A percentile compares a stretch with the other conserved stretches of the same genome.
Conservation (phyloP, 2,329 filamentous ascomycete species). For the Ceratocystis colombiana region DNA sequence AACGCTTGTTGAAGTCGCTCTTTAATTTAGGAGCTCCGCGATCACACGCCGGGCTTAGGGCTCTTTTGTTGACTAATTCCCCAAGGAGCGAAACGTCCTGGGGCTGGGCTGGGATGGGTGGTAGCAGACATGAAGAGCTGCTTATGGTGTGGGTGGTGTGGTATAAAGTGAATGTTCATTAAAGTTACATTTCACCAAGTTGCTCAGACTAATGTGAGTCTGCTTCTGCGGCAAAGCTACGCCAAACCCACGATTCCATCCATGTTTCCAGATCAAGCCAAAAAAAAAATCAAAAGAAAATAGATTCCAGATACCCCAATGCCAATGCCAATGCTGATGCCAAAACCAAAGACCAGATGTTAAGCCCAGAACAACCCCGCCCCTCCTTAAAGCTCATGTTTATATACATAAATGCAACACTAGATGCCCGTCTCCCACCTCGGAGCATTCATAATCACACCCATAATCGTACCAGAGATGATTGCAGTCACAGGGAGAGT, state of each 20-base stretch:
- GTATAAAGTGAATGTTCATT: not conserved
- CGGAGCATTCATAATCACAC: constrained; percentile 45
- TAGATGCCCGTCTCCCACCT: constrained; percentile 29
- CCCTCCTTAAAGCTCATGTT: not conserved
- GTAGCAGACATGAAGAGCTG: not conserved
- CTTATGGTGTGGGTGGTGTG: not conserved
- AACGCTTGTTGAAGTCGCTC: not conserved
- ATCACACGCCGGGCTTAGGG: not conserved
- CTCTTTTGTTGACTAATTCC: too few species aligned
- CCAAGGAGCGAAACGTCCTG: too few species aligned
- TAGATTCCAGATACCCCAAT: not conserved
- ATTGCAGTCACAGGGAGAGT: constrained; percentile 43
- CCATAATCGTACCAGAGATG: constrained; percentile 45
- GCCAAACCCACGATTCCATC: not conserved
- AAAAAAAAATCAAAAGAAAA: not conserved
- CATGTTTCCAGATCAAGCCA: not conserved
- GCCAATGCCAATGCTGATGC: not conserved
- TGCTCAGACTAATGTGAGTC: not conserved
- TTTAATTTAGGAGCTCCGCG: not conserved
- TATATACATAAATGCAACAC: not conserved
- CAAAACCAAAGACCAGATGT: not conserved
- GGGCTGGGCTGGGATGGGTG: not conserved
- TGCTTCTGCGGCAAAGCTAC: constrained; percentile 2
- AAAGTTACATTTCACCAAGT: constrained; percentile 1
- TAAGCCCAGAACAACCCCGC: not conserved